phyloP scores from a whole-genome alignment of 2,329 filamentous ascomycete genomes.

The Colletotrichum eremochloae region DNA sequence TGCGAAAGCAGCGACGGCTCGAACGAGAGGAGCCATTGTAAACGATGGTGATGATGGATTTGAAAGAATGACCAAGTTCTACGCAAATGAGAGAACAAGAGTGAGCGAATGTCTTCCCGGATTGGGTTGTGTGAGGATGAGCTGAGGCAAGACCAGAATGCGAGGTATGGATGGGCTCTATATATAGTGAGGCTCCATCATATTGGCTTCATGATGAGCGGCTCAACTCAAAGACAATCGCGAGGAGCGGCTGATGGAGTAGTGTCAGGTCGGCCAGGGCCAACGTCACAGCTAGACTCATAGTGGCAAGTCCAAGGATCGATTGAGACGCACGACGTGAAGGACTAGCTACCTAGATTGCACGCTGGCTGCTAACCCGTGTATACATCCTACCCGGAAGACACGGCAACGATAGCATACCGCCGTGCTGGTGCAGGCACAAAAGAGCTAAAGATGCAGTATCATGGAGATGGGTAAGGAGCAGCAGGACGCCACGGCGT shows the following conservation, averaged over 20 bases:
- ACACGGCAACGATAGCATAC: conserved; percentile 16
- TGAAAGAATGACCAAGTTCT: conserved; percentile 41
- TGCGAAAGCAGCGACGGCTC: conserved; percentile 53
- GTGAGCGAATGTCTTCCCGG: conserved; percentile 29
- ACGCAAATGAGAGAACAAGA: conserved; percentile 44
- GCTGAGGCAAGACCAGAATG: background rate
- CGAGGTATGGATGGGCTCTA: conserved; percentile 25
- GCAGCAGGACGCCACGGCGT: conserved; percentile 18
- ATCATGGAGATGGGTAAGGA: conserved; percentile 1
- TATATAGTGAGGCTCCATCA: conserved; percentile 38
- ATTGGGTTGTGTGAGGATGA: conserved; percentile 34
- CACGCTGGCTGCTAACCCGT: background rate
- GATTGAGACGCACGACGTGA: conserved; percentile 11
- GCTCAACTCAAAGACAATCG: conserved; percentile 6
- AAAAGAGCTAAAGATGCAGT: background rate
- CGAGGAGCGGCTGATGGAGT: conserved; percentile 23
- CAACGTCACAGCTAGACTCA: conserved; percentile 10
- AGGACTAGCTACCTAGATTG: background rate
- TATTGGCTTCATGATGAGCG: conserved; percentile 12
- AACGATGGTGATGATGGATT: conserved; percentile 35
- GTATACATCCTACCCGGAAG: conserved; percentile 6
- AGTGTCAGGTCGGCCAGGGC: conserved; percentile 31
- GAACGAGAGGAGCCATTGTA: conserved; percentile 51
- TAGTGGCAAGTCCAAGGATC: conserved; percentile 33
- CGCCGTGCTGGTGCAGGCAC: conserved; percentile 8